Percentiles rank a stretch among this genome's conserved stretches.
Evolutionary conservation across 768 basidiomycete species (phyloP).

Genomic region (Suillus subalutaceus): DNA sequence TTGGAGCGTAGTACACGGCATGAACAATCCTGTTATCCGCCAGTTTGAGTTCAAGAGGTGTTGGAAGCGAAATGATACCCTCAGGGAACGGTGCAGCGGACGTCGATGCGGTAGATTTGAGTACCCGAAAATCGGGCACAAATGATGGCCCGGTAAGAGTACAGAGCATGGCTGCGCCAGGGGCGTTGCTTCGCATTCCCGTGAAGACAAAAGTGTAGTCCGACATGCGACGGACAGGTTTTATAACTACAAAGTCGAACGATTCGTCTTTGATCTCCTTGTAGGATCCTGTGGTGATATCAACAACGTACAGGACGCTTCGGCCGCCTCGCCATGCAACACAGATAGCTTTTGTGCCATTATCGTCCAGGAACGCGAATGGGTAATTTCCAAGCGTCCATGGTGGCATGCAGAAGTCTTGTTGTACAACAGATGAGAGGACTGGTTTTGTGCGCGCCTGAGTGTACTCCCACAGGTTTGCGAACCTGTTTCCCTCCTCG

Average conservation of each 20-base stretch:
- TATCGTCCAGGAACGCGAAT: slow-evolving; percentile 46
- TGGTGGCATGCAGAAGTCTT: slow-evolving; percentile 62
- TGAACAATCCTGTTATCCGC: slow-evolving; percentile 48
- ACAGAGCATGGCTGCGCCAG: slow-evolving; percentile 34
- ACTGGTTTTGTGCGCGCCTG: slow-evolving; percentile 14
- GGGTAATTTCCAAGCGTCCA: slow-evolving; percentile 56
- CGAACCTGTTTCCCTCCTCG: slow-evolving; percentile 64
- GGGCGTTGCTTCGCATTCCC: slow-evolving; percentile 35
- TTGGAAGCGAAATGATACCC: slow-evolving; percentile 47
- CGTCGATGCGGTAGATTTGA: slow-evolving; percentile 29
- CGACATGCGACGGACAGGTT: slow-evolving; percentile 27
- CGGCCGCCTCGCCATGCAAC: slow-evolving; percentile 37
- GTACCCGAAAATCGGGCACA: slow-evolving; percentile 20
- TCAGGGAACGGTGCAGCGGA: slow-evolving; percentile 7
- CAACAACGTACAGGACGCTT: slow-evolving; percentile 37
- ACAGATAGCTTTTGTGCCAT: slow-evolving; percentile 31
- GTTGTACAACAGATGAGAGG: slow-evolving; percentile 27
- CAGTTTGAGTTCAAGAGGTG: slow-evolving; percentile 44
- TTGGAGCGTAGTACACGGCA: slow-evolving; percentile 68
- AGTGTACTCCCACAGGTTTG: slow-evolving; percentile 66
- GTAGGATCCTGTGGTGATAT: slow-evolving; percentile 26
- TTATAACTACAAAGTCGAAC: slow-evolving; percentile 37
- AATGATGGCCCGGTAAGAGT: slow-evolving; percentile 28
- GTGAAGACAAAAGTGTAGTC: slow-evolving; percentile 34
- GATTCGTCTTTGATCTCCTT: slow-evolving; percentile 24